These are phyloP conservation scores for Penicillium sp. DNA, from an alignment of 2,329 filamentous ascomycete species.

Conservation along the genomic window DNA sequence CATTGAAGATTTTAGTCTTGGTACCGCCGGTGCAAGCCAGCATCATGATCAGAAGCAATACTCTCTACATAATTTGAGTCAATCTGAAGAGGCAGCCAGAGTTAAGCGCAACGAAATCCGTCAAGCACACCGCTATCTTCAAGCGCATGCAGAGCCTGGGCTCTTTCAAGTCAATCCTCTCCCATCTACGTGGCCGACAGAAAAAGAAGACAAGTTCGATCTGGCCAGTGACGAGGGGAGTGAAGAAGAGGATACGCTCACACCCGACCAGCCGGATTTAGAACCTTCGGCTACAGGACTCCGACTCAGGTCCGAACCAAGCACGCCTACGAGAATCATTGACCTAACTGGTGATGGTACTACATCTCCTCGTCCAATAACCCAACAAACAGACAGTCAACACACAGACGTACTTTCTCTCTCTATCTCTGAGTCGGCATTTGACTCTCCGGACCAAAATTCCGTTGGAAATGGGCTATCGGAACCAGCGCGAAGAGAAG, in stretches of 20 bases:
- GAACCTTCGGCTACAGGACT: not conserved
- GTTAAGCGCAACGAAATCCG: slow-evolving; percentile 26
- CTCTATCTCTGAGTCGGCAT: slow-evolving; percentile 20
- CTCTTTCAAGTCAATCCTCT: slow-evolving; percentile 29
- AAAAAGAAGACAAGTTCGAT: slow-evolving; percentile 9
- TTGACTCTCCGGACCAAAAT: slow-evolving; percentile 11
- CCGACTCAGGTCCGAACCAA: not conserved
- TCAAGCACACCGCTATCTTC: slow-evolving; percentile 29
- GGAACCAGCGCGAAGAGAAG: not conserved
- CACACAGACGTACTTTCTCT: slow-evolving; percentile 22
- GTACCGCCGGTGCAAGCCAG: not conserved
- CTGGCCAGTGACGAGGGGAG: not conserved
- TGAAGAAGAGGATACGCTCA: not conserved
- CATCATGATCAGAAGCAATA: not conserved
- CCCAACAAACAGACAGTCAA: slow-evolving; percentile 19
- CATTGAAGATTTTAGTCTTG: slow-evolving; percentile 6
- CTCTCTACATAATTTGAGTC: not conserved
- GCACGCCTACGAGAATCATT: slow-evolving; percentile 1
- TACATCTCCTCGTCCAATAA: not conserved
- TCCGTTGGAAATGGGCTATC: not conserved
- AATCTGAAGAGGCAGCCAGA: slow-evolving; percentile 9
- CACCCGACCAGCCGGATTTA: not conserved
- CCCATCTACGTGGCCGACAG: slow-evolving; percentile 29
- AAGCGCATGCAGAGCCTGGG: slow-evolving; percentile 18
- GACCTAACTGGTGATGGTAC: slow-evolving; percentile 2